Evolutionary conservation across 2,329 filamentous ascomycete genomes (phyloP), one percentile per base, ranked within the genome.

Genomic region (Plenodomus lindquistii): DNA sequence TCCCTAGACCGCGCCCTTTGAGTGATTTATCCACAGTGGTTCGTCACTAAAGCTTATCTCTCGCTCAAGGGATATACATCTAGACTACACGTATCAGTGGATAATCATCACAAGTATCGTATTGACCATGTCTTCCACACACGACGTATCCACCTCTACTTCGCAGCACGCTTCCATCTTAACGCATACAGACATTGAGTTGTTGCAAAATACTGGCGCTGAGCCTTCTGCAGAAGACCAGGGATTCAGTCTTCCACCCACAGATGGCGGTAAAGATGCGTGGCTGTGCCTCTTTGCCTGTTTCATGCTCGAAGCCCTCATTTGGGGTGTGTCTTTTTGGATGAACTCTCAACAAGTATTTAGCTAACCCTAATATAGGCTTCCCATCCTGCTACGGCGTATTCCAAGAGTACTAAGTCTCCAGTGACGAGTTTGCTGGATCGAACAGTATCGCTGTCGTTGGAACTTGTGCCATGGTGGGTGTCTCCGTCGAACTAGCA

Each of bases 291-390:
- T 67, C 8, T 49, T 66, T 13, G 50, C 60, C 2, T 79, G 78
- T 56, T 82, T 81, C 54, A 63, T 81, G 40, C 71, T 83, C 10
- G 81, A 85, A 49, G 73, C 77, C 19, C 65, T 82, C 22, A 74
- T 82, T 11, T 71, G 67, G 68, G 68, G 66, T 67, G 27, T 4
- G 41, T 18, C 53, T 38, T 16, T 17, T 24, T 13, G 4, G 27
- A 4, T 31, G 27, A 6, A 3, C 11, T 44, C 17, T 19, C 36
- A 37, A 5, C 16, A 5, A 18, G 13, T 39, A 29, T 2, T 21
- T 18, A 16, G 18, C 39, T 57, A 22, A 51, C 20, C 35, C 1
- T n/a, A 18, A 16, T 15, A 31, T 40, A 67, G 63, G 65, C 17
- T 69, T 68, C 34, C 60, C 63, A 8, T 51, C 60, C 16, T 65